These are phyloP conservation scores for Tricholoma terreum DNA, from an alignment of 768 basidiomycete genomes.

Conservation along the genomic window DNA sequence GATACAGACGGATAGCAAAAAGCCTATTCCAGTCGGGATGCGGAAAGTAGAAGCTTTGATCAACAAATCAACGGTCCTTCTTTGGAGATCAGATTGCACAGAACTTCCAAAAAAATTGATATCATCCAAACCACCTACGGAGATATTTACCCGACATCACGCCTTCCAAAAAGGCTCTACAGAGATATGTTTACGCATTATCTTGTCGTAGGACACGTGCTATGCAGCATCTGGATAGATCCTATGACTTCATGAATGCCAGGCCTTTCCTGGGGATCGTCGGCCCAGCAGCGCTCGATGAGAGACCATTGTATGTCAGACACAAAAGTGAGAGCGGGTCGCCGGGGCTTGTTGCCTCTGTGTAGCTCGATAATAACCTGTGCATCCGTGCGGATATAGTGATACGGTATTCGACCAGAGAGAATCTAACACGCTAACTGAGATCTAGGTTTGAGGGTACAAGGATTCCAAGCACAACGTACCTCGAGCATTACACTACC, in stretches of 20 bases:
- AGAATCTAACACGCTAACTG: conserved; percentile 24
- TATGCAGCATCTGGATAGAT: conserved; percentile 9
- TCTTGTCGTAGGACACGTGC: not conserved
- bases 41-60: too few species aligned
- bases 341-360: conserved; percentile 37
- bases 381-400: conserved; percentile 35
- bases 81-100: too few species aligned
- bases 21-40: too few species aligned
- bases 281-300: conserved; percentile 41
- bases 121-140: too few species aligned
- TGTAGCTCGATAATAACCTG: conserved; percentile 43
- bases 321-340: conserved; percentile 36
- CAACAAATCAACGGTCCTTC: too few species aligned
- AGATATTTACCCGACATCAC: too few species aligned
- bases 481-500: conserved; percentile 46
- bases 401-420: conserved; percentile 41
- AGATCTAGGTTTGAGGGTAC: not conserved
- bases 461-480: not conserved
- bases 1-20: too few species aligned
- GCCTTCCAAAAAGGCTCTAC: too few species aligned
- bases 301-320: conserved; percentile 39
- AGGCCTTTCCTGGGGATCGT: conserved; percentile 30
- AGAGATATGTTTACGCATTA: too few species aligned
- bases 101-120: too few species aligned
- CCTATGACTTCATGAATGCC: conserved; percentile 21